Conservation (phyloP, 2,329 filamentous ascomycete species). For the Dothideomycetidae sp. region DNA sequence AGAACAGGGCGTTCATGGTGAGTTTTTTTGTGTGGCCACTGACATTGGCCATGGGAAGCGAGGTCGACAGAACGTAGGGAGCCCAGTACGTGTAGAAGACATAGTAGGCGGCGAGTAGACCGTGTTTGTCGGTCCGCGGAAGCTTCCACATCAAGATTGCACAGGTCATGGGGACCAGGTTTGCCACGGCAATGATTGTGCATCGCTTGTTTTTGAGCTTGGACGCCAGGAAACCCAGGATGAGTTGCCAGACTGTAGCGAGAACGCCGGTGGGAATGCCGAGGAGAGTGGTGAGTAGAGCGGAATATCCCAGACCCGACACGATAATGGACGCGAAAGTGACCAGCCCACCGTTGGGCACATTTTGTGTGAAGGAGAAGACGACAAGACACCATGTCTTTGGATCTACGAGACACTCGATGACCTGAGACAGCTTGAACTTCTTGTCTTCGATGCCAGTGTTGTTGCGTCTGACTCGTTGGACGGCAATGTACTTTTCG, state of each 20-base stretch:
- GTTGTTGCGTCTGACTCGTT: slow-evolving; percentile 32
- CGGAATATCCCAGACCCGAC: slow-evolving; percentile 20
- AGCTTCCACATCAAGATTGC: slow-evolving; percentile 21
- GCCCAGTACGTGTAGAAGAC: slow-evolving; percentile 27
- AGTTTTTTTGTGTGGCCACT: slow-evolving; percentile 59
- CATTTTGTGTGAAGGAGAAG: slow-evolving; percentile 21
- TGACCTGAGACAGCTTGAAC: slow-evolving; percentile 33
- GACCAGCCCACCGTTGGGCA: slow-evolving; percentile 30
- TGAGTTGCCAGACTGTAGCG: slow-evolving; percentile 26
- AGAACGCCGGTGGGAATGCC: slow-evolving; percentile 46
- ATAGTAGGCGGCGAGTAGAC: slow-evolving; percentile 29
- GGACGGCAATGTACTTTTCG: slow-evolving; percentile 22
- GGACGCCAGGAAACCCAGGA: slow-evolving; percentile 17
- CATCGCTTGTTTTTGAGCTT: slow-evolving; percentile 19
- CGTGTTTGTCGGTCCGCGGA: slow-evolving; percentile 28
- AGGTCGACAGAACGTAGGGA: slow-evolving; percentile 25
- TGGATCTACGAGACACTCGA: slow-evolving; percentile 31
- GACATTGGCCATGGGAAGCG: slow-evolving; percentile 34
- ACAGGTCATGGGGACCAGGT: slow-evolving; percentile 18
- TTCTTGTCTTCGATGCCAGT: slow-evolving; percentile 39
- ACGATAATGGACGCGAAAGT: slow-evolving; percentile 24
- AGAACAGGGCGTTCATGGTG: slow-evolving; percentile 51
- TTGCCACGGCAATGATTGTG: slow-evolving; percentile 17
- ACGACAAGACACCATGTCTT: slow-evolving; percentile 32
- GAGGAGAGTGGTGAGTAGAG: slow-evolving; percentile 19